Evolutionary conservation across 73 alveolate genomes (phyloP).

Genomic region (Tetrahymena borealis): DNA sequence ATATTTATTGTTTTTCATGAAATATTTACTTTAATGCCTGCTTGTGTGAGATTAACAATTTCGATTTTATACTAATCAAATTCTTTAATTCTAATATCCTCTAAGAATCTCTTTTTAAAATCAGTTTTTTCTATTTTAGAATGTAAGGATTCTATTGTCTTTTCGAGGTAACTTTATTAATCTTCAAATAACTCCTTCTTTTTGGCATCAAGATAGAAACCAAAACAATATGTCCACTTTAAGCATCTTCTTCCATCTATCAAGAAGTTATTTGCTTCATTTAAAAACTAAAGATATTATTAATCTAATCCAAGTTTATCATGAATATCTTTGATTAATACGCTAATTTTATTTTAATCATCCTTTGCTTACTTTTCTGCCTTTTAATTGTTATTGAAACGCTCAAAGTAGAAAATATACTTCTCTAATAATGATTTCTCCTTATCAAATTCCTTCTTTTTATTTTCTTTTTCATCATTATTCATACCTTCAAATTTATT

Average conservation of each 20-base stretch:
- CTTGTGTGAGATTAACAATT: neutral
- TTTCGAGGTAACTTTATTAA: slow-evolving; percentile 22
- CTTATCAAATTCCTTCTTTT: slow-evolving; percentile 2
- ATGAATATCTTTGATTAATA: neutral
- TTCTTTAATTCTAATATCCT: neutral
- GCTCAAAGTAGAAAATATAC: slow-evolving; percentile 9
- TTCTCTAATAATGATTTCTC: slow-evolving; percentile 2
- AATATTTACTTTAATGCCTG: neutral
- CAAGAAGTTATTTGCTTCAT: slow-evolving; percentile 12
- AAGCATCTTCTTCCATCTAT: slow-evolving; percentile 22
- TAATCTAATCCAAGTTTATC: neutral
- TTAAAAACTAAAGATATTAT: neutral
- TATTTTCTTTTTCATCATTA: neutral
- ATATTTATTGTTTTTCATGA: neutral
- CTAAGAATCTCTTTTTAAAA: neutral
- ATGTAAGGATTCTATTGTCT: slow-evolving; percentile 16
- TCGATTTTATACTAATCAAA: neutral
- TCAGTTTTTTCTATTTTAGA: slow-evolving; percentile 5
- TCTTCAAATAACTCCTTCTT: slow-evolving; percentile 12
- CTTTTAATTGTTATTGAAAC: slow-evolving; percentile 16
- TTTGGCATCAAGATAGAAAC: neutral
- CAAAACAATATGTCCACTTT: slow-evolving; percentile 39
- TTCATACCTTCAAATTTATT: slow-evolving; percentile 6
- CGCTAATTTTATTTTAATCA: neutral
- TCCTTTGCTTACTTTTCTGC: slow-evolving; percentile 20